A percentile compares a stretch with the other conserved stretches of the same genome.
Evolutionary conservation across 2,329 filamentous ascomycete species (phyloP).

Genomic region (Aureobasidium vineae): DNA sequence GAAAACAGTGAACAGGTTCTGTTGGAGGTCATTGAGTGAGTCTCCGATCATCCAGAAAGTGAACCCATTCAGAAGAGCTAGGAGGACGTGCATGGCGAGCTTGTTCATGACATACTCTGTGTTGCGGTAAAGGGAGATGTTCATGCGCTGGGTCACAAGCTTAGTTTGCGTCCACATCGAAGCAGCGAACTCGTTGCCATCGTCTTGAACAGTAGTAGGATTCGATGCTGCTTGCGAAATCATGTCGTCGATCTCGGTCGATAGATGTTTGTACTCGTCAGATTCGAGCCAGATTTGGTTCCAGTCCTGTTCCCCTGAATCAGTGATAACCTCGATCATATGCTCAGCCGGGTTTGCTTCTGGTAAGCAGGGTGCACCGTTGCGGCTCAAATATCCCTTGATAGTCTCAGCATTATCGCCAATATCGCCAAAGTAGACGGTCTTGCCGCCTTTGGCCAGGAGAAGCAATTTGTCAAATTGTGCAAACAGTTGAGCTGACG

Average conservation of each 20-base stretch:
- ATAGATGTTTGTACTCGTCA: slow-evolving; percentile 59
- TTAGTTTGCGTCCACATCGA: slow-evolving; percentile 70
- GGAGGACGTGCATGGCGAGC: slow-evolving; percentile 77
- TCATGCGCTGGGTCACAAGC: slow-evolving; percentile 68
- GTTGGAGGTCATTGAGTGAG: slow-evolving; percentile 37
- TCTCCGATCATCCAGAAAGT: slow-evolving; percentile 43
- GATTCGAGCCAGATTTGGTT: slow-evolving; percentile 74
- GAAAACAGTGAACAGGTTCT: slow-evolving; percentile 12
- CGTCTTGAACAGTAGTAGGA: slow-evolving; percentile 38
- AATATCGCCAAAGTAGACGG: slow-evolving; percentile 50
- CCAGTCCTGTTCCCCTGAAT: slow-evolving; percentile 66
- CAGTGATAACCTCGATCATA: slow-evolving; percentile 82
- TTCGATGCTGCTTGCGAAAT: slow-evolving; percentile 29
- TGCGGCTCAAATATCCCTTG: slow-evolving; percentile 51
- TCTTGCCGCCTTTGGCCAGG: slow-evolving; percentile 46
- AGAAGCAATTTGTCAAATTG: slow-evolving; percentile 48
- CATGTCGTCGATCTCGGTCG: background rate
- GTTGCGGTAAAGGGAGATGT: slow-evolving; percentile 78
- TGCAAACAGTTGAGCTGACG: slow-evolving; percentile 44
- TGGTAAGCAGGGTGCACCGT: slow-evolving; percentile 56
- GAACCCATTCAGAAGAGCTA: slow-evolving; percentile 51
- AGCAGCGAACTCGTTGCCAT: slow-evolving; percentile 66
- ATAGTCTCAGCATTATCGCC: slow-evolving; percentile 45
- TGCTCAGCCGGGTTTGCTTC: slow-evolving; percentile 65
- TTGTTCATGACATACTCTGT: slow-evolving; percentile 88